phyloP scores from a whole-genome alignment of 768 basidiomycete species.

The Tremella mesenterica region DNA sequence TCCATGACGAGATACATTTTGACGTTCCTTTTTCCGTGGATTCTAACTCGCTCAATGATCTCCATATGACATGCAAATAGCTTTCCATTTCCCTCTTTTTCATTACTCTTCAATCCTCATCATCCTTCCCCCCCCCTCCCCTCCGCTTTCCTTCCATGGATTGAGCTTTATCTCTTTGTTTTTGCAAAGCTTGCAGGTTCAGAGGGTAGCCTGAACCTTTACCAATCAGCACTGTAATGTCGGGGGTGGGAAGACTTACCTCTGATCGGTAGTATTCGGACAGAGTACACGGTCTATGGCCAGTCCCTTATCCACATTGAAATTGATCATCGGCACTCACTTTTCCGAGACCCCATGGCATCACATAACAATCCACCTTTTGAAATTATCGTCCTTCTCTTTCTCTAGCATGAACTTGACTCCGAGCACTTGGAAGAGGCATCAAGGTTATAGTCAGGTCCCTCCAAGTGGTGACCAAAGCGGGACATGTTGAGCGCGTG shows the following conservation, averaged over 20 bases:
- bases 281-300: conserved; percentile 20
- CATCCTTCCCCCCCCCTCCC: too few relatives aligned
- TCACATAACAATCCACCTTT: conserved; percentile 41
- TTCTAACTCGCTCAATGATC: conserved; percentile 51
- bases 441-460: conserved; percentile 58
- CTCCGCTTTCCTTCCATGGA: too few relatives aligned
- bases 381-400: conserved; percentile 26
- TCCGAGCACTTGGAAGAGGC: conserved; percentile 58
- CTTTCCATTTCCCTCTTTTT: conserved; percentile 63
- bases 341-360: conserved; percentile 63
- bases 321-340: not conserved
- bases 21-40: conserved; percentile 58
- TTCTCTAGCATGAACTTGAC: conserved; percentile 67
- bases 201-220: conserved; percentile 54
- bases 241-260: conserved; percentile 2
- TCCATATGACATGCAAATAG: conserved; percentile 55
- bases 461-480: conserved; percentile 51
- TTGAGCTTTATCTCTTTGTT: conserved; percentile 62
- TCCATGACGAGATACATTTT: conserved; percentile 55
- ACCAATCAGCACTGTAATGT: not conserved
- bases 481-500: conserved; percentile 51
- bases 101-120: too few relatives aligned
- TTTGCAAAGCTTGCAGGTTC: conserved; percentile 54
- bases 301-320: conserved; percentile 7
- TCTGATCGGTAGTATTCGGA: conserved; percentile 53